phyloP scores from a whole-genome alignment of 768 basidiomycete genomes.

The Serendipita sp. region DNA sequence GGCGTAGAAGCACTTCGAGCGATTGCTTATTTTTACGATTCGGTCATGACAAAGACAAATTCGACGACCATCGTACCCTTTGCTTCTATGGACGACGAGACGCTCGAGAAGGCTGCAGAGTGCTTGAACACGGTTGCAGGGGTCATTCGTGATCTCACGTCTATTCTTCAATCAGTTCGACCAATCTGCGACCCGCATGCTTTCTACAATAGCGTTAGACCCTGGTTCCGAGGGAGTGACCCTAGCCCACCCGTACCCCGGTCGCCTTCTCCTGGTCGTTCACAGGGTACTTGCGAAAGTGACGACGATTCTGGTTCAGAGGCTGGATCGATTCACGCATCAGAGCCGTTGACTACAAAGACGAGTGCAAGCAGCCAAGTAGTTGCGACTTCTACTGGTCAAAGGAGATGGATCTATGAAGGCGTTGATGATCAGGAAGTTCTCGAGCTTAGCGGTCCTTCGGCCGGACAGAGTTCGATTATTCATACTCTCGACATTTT shows the following conservation, averaged over 20 bases:
- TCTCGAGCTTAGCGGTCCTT: slow-evolving; percentile 61
- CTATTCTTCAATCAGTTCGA: slow-evolving; percentile 45
- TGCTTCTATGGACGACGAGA: slow-evolving; percentile 24
- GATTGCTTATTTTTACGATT: slow-evolving; percentile 1
- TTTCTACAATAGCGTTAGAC: slow-evolving; percentile 81
- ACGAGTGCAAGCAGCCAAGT: neutral
- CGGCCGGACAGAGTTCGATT: slow-evolving; percentile 84
- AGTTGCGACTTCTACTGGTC: slow-evolving; percentile 4
- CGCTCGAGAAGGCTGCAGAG: slow-evolving; percentile 44
- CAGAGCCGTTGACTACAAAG: too few relatives aligned
- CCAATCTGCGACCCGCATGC: slow-evolving; percentile 53
- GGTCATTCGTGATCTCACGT: slow-evolving; percentile 47
- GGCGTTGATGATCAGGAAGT: slow-evolving; percentile 41
- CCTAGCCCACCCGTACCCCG: slow-evolving; percentile 22
- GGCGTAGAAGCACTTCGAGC: slow-evolving; percentile 64
- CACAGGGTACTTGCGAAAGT: neutral
- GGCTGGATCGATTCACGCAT: slow-evolving; percentile 13
- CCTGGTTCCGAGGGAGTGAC: slow-evolving; percentile 84
- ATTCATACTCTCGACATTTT: slow-evolving; percentile 69
- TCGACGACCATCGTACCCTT: too few relatives aligned
- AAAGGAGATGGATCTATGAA: slow-evolving; percentile 41
- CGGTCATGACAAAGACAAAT: neutral
- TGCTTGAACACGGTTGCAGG: slow-evolving; percentile 47
- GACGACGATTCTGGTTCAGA: neutral
- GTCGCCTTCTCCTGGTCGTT: neutral